Conservation (phyloP, 2,329 filamentous ascomycete genomes). For the Colletotrichum kahawae region DNA sequence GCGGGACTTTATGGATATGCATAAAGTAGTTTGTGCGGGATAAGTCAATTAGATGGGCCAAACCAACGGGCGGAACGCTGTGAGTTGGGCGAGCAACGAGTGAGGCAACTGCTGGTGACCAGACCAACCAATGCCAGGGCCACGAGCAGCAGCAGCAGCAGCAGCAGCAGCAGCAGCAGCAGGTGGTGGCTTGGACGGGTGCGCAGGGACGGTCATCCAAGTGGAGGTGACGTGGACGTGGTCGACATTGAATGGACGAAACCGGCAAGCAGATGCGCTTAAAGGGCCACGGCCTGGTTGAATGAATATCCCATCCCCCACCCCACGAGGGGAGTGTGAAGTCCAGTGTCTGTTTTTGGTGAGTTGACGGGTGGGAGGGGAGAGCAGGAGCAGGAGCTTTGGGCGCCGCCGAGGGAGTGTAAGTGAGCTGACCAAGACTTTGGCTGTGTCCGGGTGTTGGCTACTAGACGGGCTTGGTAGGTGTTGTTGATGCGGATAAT, state of each 20-base stretch:
- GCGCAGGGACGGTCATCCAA: background rate
- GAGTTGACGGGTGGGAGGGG: background rate
- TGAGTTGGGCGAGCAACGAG: background rate
- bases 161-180: background rate
- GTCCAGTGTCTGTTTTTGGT: background rate
- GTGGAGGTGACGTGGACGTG: conserved; percentile 3
- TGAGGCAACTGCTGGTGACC: background rate
- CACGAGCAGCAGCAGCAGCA: background rate
- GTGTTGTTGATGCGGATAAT: background rate
- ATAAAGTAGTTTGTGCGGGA: background rate
- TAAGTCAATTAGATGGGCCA: background rate
- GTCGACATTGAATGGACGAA: background rate
- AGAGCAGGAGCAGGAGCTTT: background rate
- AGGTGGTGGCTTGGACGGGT: background rate
- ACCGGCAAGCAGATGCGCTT: background rate
- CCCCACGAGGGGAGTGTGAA: background rate
- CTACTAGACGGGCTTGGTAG: too few species aligned
- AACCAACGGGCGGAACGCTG: background rate
- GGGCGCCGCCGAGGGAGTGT: background rate
- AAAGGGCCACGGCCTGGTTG: background rate
- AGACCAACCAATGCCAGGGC: background rate
- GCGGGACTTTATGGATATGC: background rate
- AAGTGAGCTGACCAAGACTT: background rate
- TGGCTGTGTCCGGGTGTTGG: background rate
- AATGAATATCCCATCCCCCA: background rate